A percentile compares a stretch with the other conserved stretches of the same genome.
phyloP scores from a whole-genome alignment of 331 rosid genomes.

The Stylosanthes scabra region DNA sequence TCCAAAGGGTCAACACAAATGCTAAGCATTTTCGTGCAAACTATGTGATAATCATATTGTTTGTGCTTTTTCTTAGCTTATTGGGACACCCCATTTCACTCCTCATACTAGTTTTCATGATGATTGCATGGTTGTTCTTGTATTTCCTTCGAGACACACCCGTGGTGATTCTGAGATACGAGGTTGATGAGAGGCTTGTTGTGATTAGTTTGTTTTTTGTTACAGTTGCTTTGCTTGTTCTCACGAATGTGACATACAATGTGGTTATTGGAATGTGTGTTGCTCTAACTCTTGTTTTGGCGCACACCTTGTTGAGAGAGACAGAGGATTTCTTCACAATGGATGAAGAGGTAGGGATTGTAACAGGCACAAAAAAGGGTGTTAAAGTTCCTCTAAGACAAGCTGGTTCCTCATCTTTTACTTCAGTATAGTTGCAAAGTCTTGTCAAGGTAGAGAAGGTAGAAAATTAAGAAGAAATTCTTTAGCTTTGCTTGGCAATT shows the following conservation, averaged over 20 bases:
- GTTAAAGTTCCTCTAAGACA: constrained; percentile 62
- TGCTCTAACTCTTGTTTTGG: constrained; percentile 46
- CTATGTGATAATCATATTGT: constrained; percentile 52
- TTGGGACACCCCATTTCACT: constrained; percentile 65
- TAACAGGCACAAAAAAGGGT: constrained; percentile 33
- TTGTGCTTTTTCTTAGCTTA: constrained; percentile 62
- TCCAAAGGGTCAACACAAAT: constrained; percentile 62
- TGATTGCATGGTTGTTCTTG: constrained; percentile 61
- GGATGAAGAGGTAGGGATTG: constrained; percentile 54
- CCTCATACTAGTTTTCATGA: constrained; percentile 46
- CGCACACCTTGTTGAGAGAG: constrained; percentile 60
- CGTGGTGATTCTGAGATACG: constrained; percentile 44
- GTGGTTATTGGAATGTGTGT: constrained; percentile 47
- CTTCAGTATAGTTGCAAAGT: constrained; percentile 18
- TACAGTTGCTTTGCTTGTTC: constrained; percentile 50
- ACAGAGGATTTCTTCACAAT: constrained; percentile 53
- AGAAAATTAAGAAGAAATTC: no score
- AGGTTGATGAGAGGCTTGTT: constrained; percentile 55
- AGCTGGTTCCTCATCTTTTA: constrained; percentile 72
- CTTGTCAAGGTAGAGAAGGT: no score
- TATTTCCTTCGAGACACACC: constrained; percentile 61
- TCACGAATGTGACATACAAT: constrained; percentile 54
- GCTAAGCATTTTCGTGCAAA: constrained; percentile 52
- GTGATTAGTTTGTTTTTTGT: constrained; percentile 40
- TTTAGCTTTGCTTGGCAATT: no score